Percentiles rank a stretch among this genome's conserved stretches.
These are phyloP conservation scores for Wickerhamiella hasegawae DNA, from an alignment of 805 yeast species.

Conservation along the genomic window DNA sequence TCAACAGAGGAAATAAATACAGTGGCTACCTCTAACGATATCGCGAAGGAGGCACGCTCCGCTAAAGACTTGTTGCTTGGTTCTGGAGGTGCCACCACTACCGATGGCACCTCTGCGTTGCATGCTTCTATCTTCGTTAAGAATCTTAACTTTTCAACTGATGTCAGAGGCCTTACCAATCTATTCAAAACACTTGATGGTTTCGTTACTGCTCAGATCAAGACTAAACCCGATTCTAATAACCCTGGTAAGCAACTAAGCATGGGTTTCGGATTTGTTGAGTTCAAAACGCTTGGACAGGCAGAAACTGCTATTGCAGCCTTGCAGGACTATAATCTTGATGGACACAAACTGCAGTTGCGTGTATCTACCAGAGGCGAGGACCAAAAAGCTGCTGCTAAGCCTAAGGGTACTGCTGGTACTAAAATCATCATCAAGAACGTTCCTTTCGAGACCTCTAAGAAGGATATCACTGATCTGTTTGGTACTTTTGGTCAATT, in stretches of 20 bases:
- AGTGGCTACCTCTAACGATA: constrained; percentile 5
- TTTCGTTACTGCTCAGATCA: constrained; percentile 65
- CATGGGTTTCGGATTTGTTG: constrained; percentile 97
- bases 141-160: constrained; percentile 77
- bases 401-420: constrained; percentile 17
- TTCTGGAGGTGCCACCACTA: constrained; percentile 14
- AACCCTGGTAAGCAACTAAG: constrained; percentile 50
- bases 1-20: constrained; percentile 28
- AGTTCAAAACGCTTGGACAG: constrained; percentile 60
- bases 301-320: constrained; percentile 63
- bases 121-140: constrained; percentile 82
- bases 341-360: constrained; percentile 80
- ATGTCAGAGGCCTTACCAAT: constrained; percentile 36
- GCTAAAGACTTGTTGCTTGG: constrained; percentile 5
- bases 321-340: constrained; percentile 61
- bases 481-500: constrained; percentile 91
- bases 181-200: constrained; percentile 62
- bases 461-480: constrained; percentile 82
- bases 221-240: constrained; percentile 78
- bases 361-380: constrained; percentile 67
- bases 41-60: constrained; percentile 18
- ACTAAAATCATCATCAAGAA: constrained; percentile 82
- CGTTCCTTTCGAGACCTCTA: constrained; percentile 88
- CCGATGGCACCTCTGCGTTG: constrained; percentile 42
- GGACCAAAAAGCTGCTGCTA: constrained; percentile 17